Percentiles rank a stretch among this genome's conserved stretches.
Evolutionary conservation across 371 early-diverging fungal species (phyloP).

Genomic region (Smittium mucronatum): DNA sequence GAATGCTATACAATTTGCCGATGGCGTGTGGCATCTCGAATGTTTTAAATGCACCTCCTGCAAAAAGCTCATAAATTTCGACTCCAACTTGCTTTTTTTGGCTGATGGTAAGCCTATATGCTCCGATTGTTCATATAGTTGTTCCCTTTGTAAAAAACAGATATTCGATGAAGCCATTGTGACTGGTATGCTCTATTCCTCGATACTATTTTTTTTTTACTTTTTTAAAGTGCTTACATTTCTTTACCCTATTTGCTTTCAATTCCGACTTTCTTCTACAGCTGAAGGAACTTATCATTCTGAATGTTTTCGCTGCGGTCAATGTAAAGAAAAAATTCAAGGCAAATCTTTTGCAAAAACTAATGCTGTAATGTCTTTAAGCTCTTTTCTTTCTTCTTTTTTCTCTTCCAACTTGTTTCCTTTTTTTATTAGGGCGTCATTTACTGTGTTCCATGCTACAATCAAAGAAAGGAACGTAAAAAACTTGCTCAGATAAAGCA

Average conservation of each 20-base stretch:
- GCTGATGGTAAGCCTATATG: conserved; percentile 75
- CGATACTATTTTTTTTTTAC: background rate
- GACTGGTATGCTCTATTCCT: conserved; percentile 39
- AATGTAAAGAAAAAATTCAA: conserved; percentile 55
- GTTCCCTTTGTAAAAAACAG: conserved; percentile 60
- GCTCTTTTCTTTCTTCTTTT: background rate
- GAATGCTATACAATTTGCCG: conserved; percentile 70
- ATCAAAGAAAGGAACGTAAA: conserved; percentile 31
- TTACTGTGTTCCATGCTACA: conserved; percentile 35
- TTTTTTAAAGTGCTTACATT: background rate
- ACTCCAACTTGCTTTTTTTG: conserved; percentile 62
- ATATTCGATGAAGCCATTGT: conserved; percentile 82
- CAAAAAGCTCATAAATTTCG: conserved; percentile 55
- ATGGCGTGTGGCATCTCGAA: conserved; percentile 69
- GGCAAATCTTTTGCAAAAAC: conserved; percentile 71
- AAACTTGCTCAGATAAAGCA: conserved; percentile 23
- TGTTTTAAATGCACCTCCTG: conserved; percentile 73
- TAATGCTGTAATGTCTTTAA: conserved; percentile 37
- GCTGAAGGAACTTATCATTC: conserved; percentile 75
- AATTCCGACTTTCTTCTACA: conserved; percentile 13
- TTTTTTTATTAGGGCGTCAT: conserved; percentile 23
- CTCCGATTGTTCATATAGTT: conserved; percentile 74
- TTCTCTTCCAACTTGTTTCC: background rate
- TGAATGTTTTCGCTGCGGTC: conserved; percentile 67
- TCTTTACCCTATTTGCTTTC: background rate